Base-by-base conservation (phyloP, 2,329 filamentous ascomycete genomes). In the Aspergillus thermomutatus region DNA sequence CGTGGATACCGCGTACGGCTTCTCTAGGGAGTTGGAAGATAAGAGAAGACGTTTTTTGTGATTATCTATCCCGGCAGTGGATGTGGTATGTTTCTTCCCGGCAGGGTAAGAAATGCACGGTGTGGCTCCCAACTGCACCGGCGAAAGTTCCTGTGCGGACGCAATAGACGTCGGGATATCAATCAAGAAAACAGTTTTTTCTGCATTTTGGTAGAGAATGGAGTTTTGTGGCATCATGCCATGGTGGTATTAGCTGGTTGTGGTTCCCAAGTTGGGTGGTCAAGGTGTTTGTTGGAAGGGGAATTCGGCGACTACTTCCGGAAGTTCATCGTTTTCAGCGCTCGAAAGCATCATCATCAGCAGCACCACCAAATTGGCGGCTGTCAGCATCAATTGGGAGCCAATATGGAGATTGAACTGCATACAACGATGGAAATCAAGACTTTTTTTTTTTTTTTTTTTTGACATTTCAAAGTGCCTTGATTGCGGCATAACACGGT, bases 141-240 rank as follows among this genome's bases (percentile, higher is more conserved):
- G 23, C 2, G 58, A 58, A 46, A 69, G 67, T 21, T 71, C 72
- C 69, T 87, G 85, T 5, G 81, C 83, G 6, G 74, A 64, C 19
- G 77, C 74, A 54, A 87, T 85, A 1, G 85, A 87, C 4, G 66
- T 68, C 2, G 85, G 84, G 9, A 86, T 80, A 64, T 87, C 85
- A 28, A 87, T 64, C 21, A 87, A 69, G 17, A 79, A 79, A 31
- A 82, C 64, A 4, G 77, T 78, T 7, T 69, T 57, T 3, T 73
- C 64, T 1, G 64, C 51, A 58, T 80, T 83, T 57, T 81, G 76
- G 67, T 82, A 85, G 46, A 87, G 72, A 41, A 86, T 79, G 14
- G 73, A 62, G 19, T 69, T 65, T 11, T 54, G 34, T 40, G 56
- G 27, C 47, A 49, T 50, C 37, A 58, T 63, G 45, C 21, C 43